These are phyloP conservation scores for Chytridium lagenaria DNA, from an alignment of 371 early-diverging fungal species.

Conservation along the genomic window DNA sequence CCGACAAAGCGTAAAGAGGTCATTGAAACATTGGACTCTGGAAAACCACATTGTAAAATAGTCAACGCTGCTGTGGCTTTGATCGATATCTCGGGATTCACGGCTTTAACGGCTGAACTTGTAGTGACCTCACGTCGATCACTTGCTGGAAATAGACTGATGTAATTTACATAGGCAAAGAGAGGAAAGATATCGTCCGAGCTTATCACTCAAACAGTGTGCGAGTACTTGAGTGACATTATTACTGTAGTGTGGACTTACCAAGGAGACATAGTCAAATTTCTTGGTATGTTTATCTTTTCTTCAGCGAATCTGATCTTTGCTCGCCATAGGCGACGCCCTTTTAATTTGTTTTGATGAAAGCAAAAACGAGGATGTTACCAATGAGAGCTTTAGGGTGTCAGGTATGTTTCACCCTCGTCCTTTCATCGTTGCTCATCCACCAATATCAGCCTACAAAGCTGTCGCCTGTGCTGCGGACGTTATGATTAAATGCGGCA, in stretches of 20 bases:
- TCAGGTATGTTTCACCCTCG: too few species aligned
- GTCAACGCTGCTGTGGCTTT: conserved; percentile 1
- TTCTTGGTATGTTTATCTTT: conserved; percentile 13
- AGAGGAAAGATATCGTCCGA: conserved; percentile 17
- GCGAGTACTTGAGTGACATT: conserved; percentile 25
- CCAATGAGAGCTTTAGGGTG: too few species aligned
- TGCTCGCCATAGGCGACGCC: conserved; percentile 22
- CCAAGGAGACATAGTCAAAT: conserved; percentile 39
- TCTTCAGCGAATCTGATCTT: neutral
- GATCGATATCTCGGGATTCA: conserved; percentile 22
- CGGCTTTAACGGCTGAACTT: neutral
- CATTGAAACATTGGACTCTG: neutral
- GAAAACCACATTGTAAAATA: neutral
- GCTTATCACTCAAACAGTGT: conserved; percentile 12
- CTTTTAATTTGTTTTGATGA: conserved; percentile 31
- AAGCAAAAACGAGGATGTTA: neutral
- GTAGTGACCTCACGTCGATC: neutral
- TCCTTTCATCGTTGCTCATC: too few species aligned
- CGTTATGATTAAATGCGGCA: neutral
- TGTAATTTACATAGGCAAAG: too few species aligned
- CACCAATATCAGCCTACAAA: neutral
- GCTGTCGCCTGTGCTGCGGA: conserved; percentile 4
- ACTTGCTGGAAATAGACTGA: too few species aligned
- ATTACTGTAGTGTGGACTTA: conserved; percentile 30
- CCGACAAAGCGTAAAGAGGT: neutral